Percentiles rank a stretch among this genome's conserved stretches.
Conservation (phyloP, 305 asterid species). For the Fraxinus baroniana region DNA sequence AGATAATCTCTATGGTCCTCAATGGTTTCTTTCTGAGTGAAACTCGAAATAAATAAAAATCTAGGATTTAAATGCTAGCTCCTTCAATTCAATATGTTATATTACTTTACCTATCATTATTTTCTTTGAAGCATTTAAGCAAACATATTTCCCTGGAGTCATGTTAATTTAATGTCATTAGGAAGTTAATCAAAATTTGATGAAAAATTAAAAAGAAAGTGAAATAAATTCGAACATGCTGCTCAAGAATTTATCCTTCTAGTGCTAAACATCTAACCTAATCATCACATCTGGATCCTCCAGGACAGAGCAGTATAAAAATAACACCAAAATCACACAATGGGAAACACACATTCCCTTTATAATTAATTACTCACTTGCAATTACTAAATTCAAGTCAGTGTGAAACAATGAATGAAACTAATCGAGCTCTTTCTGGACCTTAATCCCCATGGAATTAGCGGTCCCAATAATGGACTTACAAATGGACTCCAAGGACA, state of each 20-base stretch:
- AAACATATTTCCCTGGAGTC: background rate
- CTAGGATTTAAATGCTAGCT: background rate
- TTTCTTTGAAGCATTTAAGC: background rate
- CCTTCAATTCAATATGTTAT: background rate
- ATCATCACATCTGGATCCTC: background rate
- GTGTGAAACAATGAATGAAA: background rate
- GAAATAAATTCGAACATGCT: background rate
- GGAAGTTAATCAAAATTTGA: background rate
- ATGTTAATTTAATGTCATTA: background rate
- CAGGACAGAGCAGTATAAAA: background rate
- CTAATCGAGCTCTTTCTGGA: conserved; percentile 68
- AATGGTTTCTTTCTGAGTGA: background rate
- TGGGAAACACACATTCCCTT: background rate
- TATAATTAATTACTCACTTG: background rate
- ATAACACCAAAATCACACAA: background rate
- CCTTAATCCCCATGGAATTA: conserved; percentile 77
- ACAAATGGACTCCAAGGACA: conserved; percentile 79
- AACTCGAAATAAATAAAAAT: background rate
- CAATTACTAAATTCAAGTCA: background rate
- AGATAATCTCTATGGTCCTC: background rate
- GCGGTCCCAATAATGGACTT: conserved; percentile 80
- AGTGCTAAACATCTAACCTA: background rate
- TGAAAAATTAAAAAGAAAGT: background rate
- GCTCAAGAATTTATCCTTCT: background rate
- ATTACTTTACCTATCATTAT: background rate